Conservation (phyloP, 2,329 filamentous ascomycete species). For the Escovopsis sp. region DNA sequence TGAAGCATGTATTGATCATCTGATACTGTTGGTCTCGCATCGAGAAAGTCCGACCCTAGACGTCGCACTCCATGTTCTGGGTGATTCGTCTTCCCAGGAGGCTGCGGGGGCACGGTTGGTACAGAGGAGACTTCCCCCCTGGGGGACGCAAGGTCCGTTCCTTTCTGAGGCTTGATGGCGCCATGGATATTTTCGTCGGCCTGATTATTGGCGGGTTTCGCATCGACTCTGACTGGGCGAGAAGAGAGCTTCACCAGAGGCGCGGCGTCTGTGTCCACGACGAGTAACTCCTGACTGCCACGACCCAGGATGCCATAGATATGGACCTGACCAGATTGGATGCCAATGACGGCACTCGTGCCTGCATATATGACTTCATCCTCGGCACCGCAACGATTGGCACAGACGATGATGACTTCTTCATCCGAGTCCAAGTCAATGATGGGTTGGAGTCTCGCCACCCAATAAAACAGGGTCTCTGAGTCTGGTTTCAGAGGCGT, state of each 20-base stretch:
- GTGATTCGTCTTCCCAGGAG: not conserved
- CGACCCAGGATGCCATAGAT: constrained; percentile 59
- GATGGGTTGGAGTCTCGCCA: constrained; percentile 52
- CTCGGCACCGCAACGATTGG: constrained; percentile 56
- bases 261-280: constrained; percentile 44
- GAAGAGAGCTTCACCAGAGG: constrained; percentile 32
- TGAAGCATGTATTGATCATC: constrained; percentile 6
- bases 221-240: not conserved
- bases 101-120: not conserved
- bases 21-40: not conserved
- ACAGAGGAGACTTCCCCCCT: not conserved
- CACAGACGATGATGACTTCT: constrained; percentile 54
- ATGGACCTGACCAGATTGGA: constrained; percentile 48
- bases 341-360: constrained; percentile 55
- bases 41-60: too few species aligned
- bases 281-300: constrained; percentile 50
- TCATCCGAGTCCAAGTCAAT: constrained; percentile 35
- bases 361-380: constrained; percentile 55
- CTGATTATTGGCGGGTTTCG: not conserved
- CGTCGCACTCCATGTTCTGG: not conserved
- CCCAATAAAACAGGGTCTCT: constrained; percentile 63
- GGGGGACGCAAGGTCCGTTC: not conserved
- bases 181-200: not conserved
- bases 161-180: not conserved
- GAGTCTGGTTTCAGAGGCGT: constrained; percentile 48